Conservation (phyloP, 1,139 yeast genomes). For the Wickerhamomyces sp. region DNA sequence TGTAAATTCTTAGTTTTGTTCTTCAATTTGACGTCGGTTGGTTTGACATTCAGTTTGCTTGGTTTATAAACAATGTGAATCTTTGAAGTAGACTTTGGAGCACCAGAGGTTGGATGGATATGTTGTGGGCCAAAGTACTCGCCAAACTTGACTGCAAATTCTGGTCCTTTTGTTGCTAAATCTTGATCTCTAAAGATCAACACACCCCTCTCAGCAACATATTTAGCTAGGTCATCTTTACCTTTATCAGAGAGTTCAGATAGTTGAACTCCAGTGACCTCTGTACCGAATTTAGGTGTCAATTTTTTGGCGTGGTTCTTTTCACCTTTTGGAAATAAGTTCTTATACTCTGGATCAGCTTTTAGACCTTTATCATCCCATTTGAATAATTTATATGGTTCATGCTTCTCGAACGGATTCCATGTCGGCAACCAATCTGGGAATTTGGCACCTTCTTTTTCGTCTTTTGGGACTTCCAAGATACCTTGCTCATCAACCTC, state of each 20-base stretch:
- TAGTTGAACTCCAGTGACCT: slow-evolving; percentile 51
- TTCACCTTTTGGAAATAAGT: slow-evolving; percentile 16
- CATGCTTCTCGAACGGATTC: slow-evolving; percentile 36
- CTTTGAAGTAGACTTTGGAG: slow-evolving; percentile 54
- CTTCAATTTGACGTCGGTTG: slow-evolving; percentile 10
- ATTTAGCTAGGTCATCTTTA: slow-evolving; percentile 58
- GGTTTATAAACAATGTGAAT: slow-evolving; percentile 56
- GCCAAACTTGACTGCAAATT: slow-evolving; percentile 47
- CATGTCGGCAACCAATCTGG: slow-evolving; percentile 46
- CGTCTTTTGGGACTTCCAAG: slow-evolving; percentile 4
- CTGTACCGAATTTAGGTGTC: slow-evolving; percentile 59
- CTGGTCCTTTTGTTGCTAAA: slow-evolving; percentile 50
- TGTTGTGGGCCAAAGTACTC: slow-evolving; percentile 64
- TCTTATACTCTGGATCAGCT: slow-evolving; percentile 27
- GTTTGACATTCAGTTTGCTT: slow-evolving; percentile 28
- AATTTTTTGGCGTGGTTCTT: slow-evolving; percentile 3
- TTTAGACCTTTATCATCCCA: slow-evolving; percentile 32
- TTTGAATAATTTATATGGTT: slow-evolving; percentile 35
- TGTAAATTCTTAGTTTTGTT: slow-evolving; percentile 32
- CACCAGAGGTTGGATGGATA: slow-evolving; percentile 67
- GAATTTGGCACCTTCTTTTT: slow-evolving; percentile 12
- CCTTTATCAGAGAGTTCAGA: slow-evolving; percentile 46
- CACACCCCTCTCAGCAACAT: slow-evolving; percentile 60
- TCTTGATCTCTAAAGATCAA: slow-evolving; percentile 62
- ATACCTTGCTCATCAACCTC: slow-evolving; percentile 5